These are phyloP conservation scores for Yarrowia galli DNA, from an alignment of 1,139 yeast genomes.

Conservation along the genomic window DNA sequence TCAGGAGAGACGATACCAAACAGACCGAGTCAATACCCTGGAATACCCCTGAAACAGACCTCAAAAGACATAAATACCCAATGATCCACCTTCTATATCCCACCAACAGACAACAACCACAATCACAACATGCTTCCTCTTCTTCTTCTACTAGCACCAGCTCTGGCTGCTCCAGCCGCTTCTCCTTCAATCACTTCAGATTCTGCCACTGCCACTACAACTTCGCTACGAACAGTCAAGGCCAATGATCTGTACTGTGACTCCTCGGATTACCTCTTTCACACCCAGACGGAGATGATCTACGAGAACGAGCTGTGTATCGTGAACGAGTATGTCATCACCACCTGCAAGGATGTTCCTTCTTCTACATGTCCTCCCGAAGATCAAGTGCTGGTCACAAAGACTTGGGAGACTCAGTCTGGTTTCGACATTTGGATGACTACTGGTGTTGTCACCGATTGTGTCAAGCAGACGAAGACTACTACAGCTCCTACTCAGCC, in stretches of 20 bases:
- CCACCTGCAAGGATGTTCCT: not conserved
- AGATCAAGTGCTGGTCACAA: not conserved
- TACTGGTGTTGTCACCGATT: not conserved
- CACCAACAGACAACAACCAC: not conserved
- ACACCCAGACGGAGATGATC: not conserved
- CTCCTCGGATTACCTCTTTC: not conserved
- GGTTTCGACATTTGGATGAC: not conserved
- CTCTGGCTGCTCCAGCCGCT: not conserved
- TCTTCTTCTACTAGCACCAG: not conserved
- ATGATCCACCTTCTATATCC: not conserved
- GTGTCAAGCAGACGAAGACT: not conserved
- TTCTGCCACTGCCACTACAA: not conserved
- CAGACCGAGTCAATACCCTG: not conserved
- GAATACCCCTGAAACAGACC: not conserved
- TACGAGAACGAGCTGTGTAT: conserved; percentile 1
- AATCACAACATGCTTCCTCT: conserved; percentile 2
- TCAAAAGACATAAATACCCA: not conserved
- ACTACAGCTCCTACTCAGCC: not conserved
- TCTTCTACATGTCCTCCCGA: not conserved
- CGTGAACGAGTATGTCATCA: not conserved
- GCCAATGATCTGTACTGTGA: not conserved
- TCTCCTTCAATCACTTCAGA: not conserved
- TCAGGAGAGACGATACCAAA: not conserved
- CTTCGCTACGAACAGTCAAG: not conserved
- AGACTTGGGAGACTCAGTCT: not conserved